Base-by-base conservation (phyloP, 805 yeast genomes). In the Candida ascalaphidarum region DNA sequence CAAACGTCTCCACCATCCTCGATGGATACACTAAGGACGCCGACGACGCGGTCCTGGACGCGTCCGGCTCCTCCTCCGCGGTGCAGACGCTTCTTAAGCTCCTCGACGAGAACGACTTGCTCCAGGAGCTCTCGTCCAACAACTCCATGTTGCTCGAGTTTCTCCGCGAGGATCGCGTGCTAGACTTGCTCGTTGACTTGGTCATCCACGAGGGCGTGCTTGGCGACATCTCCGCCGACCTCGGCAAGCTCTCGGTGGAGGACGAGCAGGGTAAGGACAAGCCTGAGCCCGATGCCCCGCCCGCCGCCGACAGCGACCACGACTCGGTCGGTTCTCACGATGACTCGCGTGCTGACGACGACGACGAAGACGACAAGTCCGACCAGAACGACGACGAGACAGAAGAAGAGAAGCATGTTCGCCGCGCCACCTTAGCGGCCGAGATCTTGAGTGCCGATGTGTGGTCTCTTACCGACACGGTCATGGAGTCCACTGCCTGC, bases 401-500 rank as follows among this genome's bases (percentile, higher is more conserved):
- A 1, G 40, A 38, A 6, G 62, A 58, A 22, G 68, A 60, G 32
- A 44, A 44, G 11, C 44, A 52, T 11, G 48, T 51, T 5, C 48
- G 67, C 9, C 50, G 50, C 32, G 65, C 67, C 17, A 50, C 66
- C 6, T 43, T 61, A 22, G 86, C 95, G 5, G 84, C 95, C 2
- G 97, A 92, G 50, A 79, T 92, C 23, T 62, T 92, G 26, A 74
- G 89, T 22, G 84, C 92, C 4, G 97, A 89, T 47, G 88, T 86
- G 7, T 89, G 96, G 96, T 81, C 94, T 2, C 64, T 92, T 21
- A 81, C 95, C 2, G 95, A 88, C 41, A 77, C 94, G 1, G 78
- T 92, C 31, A 77, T 89, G 78, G 88, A 82, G 40, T 73, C 77
- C 34, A 61, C 71, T 4, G 68, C 64, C 13, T 63, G 83, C 21